phyloP scores from a whole-genome alignment of 305 asterid species.

The Striga hermonthica region DNA sequence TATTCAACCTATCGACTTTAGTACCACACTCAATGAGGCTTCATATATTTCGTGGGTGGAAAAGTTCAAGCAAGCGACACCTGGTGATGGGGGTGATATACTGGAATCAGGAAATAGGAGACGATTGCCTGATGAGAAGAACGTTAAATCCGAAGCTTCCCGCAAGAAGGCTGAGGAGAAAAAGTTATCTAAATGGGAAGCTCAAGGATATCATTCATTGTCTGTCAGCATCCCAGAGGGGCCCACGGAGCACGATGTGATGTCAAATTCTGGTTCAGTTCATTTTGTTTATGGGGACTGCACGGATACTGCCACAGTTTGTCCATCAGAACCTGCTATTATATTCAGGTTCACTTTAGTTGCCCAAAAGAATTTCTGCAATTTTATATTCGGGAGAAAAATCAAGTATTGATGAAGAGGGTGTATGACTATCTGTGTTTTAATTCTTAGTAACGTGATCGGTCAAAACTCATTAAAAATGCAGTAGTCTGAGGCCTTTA shows the following conservation, averaged over 20 bases:
- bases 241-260: constrained; percentile 46
- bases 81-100: constrained; percentile 34
- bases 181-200: constrained; percentile 77
- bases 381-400: not conserved
- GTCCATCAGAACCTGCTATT: constrained; percentile 64
- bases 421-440: constrained; percentile 10
- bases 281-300: constrained; percentile 93
- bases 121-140: constrained; percentile 51
- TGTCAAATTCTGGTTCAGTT: constrained; percentile 65
- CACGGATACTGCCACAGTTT: constrained; percentile 60
- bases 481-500: not conserved
- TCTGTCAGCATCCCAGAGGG: constrained; percentile 51
- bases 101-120: constrained; percentile 50
- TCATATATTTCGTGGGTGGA: constrained; percentile 79
- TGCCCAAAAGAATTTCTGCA: not conserved
- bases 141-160: constrained; percentile 66
- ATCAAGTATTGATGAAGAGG: too few relatives aligned
- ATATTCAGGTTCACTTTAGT: constrained; percentile 60
- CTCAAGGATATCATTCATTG: constrained; percentile 74
- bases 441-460: not conserved
- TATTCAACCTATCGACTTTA: constrained; percentile 42
- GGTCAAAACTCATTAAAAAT: not conserved
- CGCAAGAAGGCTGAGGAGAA: constrained; percentile 69
- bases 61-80: constrained; percentile 66
- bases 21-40: constrained; percentile 77